Base-by-base conservation (phyloP, 2,329 filamentous ascomycete genomes). In the Colletotrichum coccodes region DNA sequence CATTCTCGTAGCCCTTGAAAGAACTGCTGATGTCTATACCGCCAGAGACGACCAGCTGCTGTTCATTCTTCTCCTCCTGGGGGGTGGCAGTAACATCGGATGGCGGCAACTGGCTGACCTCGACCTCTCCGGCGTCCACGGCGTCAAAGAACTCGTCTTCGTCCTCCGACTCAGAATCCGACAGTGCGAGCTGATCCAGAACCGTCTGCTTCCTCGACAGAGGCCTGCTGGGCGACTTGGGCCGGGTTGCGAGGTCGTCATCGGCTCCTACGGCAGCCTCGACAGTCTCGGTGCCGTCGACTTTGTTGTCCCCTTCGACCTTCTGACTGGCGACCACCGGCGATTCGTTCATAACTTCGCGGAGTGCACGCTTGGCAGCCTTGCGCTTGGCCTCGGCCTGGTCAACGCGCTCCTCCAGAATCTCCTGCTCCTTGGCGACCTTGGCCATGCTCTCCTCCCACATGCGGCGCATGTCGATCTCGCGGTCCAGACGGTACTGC, bases 401-500 rank as follows among this genome's bases (percentile, higher is more conserved):
- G 50, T 93, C 94, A 70, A 98, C 93, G 66, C 91, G 92, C 40
- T 90, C 93, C 77, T 98, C 94, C 1, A 99, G 87, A 59, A 94
- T 89, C 80, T 98, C 96, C 75, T 99, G 96, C 78, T 99, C 96
- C 64, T 90, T 91, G 21, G 95, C 96, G n/a, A 99, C 92, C 75
- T 95, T 91, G 11, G 96, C 94, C 96, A 99, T 98, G 80, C 95
- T 98, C 76, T 99, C 96, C 81, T 99, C 96, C 96, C 96, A 99
- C 90, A 99, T 93, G 68, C 93, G 91, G 42, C 96, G 90, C 82
- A 98, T 92, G 77, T 97, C 94, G 49, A 91, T 91, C 81, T 99
- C 96, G 61, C 94, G 91, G 73, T 97, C 95, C 46, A 99, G 85
- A 16, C 95, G 91, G 77, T 97, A 97, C 79, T 98, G 95, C 96